Base-by-base conservation (phyloP, 2,329 filamentous ascomycete species). In the Leptographium galeiforme region DNA sequence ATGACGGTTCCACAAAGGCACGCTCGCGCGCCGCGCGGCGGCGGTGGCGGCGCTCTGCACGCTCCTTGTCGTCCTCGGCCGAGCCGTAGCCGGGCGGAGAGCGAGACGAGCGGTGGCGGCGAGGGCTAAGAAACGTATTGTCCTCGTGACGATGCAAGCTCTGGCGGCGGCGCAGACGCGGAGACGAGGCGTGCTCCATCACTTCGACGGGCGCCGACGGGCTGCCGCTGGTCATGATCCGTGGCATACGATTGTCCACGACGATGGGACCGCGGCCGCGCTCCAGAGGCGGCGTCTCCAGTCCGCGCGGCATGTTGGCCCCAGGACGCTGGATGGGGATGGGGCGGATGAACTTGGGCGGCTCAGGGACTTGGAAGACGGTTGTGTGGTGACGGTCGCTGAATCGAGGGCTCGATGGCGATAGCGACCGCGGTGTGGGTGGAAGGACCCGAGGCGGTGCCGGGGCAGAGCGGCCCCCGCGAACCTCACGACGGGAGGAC, bases 251-350 rank as follows among this genome's bases (percentile, higher is more conserved):
- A 51, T 59, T 57, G 36, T 58, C 55, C 38, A 61, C 56, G 51
- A 61, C 59, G 48, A 60, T 55, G 51, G 57, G 59, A 40, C 59
- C 55, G 46, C 56, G 59, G 51, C 58, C 59, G 46, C 57, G 58
- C 30, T 57, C 53, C 13, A 55, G 55, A 34, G 55, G 53, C 8
- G 56, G 50, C 50, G 48, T 51, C 25, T 51, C 48, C n/a, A 47
- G 8, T 38, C 48, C 55, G 36, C 61, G 60, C 18, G 61, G 59
- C 43, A 60, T 54, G 43, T 60, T 63, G n/a, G 60, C 54, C 43
- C 61, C 63, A n/a, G 60, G 57, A 44, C 62, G 61, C 54, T 61
- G 59, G 51, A 62, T 59, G n/a, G 58, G 58, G 51, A 60, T 60
- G 25, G 61, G 60, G 41, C 46, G 50, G 10, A 16, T 8, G 36